Evolutionary conservation across 306 rosid genomes (phyloP).

Genomic region (Lagenaria siceraria): DNA sequence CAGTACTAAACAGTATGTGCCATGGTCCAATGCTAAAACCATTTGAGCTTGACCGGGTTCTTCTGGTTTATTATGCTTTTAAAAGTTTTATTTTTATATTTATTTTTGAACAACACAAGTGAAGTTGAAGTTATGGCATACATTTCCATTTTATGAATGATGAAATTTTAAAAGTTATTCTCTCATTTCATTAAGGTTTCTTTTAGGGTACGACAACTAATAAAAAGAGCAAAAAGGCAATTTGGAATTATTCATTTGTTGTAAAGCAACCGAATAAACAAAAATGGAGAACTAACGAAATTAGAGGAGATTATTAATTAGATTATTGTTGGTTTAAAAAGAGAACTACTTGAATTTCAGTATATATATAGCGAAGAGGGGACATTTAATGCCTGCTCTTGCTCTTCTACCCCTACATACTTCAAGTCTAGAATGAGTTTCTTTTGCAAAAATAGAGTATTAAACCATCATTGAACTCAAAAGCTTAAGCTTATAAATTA

Average conservation of each 20-base stretch:
- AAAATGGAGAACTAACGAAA: not conserved
- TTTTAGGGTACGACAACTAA: not conserved
- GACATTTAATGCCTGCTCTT: too few relatives aligned
- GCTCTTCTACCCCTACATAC: too few relatives aligned
- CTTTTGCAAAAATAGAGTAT: too few relatives aligned
- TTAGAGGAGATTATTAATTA: not conserved
- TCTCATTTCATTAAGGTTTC: not conserved
- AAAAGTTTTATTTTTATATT: too few relatives aligned
- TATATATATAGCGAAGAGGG: not conserved
- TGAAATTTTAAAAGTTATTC: not conserved
- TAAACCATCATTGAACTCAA: too few relatives aligned
- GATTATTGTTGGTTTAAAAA: not conserved
- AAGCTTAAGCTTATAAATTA: too few relatives aligned
- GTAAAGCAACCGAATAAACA: not conserved
- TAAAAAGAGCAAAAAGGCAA: not conserved
- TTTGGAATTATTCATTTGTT: not conserved
- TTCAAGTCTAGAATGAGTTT: too few relatives aligned
- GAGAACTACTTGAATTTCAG: not conserved
- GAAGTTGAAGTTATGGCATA: not conserved
- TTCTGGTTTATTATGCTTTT: too few relatives aligned
- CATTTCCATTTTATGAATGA: not conserved
- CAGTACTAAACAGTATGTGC: too few relatives aligned
- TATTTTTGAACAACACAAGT: not conserved
- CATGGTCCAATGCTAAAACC: too few relatives aligned
- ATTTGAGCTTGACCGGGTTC: too few relatives aligned